phyloP scores from a whole-genome alignment of 1,284 basidiomycete genomes.

The Ustilago loliicola region DNA sequence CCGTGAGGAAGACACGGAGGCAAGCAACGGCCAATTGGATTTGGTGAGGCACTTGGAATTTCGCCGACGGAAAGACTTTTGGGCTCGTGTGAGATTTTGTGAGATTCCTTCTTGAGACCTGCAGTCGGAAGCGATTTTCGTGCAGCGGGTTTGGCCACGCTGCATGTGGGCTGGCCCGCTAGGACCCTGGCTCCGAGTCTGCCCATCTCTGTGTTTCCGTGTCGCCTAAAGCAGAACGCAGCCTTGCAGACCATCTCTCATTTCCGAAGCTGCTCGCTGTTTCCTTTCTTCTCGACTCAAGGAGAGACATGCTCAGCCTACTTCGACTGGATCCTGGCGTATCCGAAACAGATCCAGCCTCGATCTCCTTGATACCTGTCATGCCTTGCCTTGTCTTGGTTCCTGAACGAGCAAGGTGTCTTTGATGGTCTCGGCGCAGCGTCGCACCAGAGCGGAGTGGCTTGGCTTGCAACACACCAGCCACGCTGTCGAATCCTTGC shows the following conservation, averaged over 20 bases:
- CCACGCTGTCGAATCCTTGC: neutral
- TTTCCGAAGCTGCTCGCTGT: neutral
- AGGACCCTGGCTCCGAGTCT: neutral
- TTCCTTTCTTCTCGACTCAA: neutral
- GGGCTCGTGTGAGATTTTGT: neutral
- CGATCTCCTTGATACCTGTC: neutral
- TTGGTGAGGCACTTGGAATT: constrained; percentile 9
- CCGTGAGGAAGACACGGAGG: neutral
- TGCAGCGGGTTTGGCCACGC: neutral
- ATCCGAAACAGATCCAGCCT: neutral
- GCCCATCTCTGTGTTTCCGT: neutral
- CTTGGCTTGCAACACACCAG: neutral
- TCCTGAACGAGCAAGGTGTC: neutral
- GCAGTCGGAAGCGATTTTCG: neutral
- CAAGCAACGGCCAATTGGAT: constrained; percentile 12
- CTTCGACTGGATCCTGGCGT: neutral
- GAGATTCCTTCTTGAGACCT: neutral
- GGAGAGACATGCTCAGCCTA: neutral
- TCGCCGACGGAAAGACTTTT: constrained; percentile 13
- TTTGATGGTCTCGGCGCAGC: neutral
- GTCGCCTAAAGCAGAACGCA: neutral
- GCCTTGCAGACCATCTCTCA: constrained; percentile 3
- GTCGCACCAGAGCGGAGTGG: neutral
- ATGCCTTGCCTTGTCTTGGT: neutral
- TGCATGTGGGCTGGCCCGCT: neutral